A percentile compares a stretch with the other conserved stretches of the same genome.
Evolutionary conservation across 305 asterid genomes (phyloP).

Genomic region (Galium porrigens): DNA sequence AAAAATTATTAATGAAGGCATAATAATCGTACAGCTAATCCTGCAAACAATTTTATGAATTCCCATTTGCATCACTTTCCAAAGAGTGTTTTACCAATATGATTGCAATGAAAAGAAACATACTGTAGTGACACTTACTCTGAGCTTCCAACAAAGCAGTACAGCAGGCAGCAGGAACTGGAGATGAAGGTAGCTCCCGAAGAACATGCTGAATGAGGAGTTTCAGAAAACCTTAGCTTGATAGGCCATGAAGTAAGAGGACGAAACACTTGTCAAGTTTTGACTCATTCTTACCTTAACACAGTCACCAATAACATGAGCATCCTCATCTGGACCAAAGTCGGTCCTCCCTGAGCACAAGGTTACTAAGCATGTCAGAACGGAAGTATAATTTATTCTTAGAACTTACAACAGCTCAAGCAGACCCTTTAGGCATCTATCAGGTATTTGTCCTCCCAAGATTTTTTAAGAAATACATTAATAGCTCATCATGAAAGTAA

Average conservation of each 20-base stretch:
- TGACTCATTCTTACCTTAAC: conserved; percentile 52
- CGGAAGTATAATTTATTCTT: neutral
- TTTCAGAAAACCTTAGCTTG: conserved; percentile 18
- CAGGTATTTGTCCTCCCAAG: neutral
- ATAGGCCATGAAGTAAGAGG: conserved; percentile 8
- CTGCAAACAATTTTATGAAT: neutral
- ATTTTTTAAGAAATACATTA: neutral
- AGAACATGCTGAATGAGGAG: conserved; percentile 65
- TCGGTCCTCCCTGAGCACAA: conserved; percentile 56
- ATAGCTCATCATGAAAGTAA: neutral
- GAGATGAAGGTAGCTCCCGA: conserved; percentile 97
- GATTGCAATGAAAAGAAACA: neutral
- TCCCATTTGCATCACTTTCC: neutral
- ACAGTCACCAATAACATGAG: conserved; percentile 95
- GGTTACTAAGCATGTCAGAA: neutral
- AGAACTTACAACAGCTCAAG: neutral
- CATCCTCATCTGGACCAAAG: conserved; percentile 77
- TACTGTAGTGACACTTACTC: conserved; percentile 34
- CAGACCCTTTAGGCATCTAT: neutral
- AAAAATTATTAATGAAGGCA: neutral
- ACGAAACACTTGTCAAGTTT: conserved; percentile 8
- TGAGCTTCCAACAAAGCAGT: conserved; percentile 86
- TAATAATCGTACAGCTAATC: neutral
- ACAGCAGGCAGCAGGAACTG: conserved; percentile 98
- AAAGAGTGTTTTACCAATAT: neutral